Percentiles rank a stretch among this genome's conserved stretches.
phyloP scores from a whole-genome alignment of 441 rosid species.

The Arabidopsis hybrid region DNA sequence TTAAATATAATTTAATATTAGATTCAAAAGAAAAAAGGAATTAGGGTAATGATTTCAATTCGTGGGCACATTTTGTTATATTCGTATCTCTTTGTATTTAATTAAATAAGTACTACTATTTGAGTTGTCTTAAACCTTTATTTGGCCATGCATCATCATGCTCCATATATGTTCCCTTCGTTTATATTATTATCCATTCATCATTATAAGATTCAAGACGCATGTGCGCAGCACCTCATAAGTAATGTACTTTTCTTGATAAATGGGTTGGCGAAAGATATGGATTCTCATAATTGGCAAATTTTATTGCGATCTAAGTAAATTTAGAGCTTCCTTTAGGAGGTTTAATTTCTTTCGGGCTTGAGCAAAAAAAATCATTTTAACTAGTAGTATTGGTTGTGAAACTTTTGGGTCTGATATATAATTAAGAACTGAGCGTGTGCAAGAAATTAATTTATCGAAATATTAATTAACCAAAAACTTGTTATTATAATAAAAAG shows the following conservation, averaged over 20 bases:
- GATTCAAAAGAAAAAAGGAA: no score
- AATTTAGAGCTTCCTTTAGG: neutral
- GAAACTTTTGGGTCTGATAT: neutral
- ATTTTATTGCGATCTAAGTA: slow-evolving; percentile 20
- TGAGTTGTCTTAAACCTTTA: slow-evolving; percentile 45
- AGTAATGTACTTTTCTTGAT: slow-evolving; percentile 28
- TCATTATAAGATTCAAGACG: slow-evolving; percentile 37
- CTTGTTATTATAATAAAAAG: neutral
- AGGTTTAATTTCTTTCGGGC: neutral
- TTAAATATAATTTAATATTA: no score
- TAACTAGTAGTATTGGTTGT: neutral
- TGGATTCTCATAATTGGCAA: slow-evolving; percentile 14
- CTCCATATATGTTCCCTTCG: slow-evolving; percentile 40
- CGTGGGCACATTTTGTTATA: no score
- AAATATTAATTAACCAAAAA: neutral
- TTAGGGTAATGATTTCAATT: no score
- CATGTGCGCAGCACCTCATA: slow-evolving; percentile 41
- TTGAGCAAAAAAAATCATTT: neutral
- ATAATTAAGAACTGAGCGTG: neutral
- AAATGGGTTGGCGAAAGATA: neutral
- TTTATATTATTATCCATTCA: slow-evolving; percentile 37
- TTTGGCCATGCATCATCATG: slow-evolving; percentile 48
- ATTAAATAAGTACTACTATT: slow-evolving; percentile 13
- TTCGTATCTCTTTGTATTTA: slow-evolving; percentile 29
- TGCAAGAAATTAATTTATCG: neutral